These are phyloP conservation scores for Alnus glutinosa DNA, from an alignment of 306 rosid species.

Conservation along the genomic window DNA sequence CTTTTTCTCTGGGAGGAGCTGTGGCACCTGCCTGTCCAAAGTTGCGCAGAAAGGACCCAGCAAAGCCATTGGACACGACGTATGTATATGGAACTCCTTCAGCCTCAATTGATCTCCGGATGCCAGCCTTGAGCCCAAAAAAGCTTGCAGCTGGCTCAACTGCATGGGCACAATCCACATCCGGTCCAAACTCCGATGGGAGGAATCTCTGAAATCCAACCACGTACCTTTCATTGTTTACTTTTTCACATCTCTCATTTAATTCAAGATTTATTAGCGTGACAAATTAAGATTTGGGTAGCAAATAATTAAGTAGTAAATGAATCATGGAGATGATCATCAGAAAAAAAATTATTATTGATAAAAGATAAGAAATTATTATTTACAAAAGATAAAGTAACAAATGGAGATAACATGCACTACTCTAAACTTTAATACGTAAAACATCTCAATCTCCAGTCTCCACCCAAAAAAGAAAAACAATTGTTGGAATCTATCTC, in stretches of 20 bases:
- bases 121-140: neutral
- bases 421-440: too few relatives aligned
- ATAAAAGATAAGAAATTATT: too few relatives aligned
- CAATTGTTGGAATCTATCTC: too few relatives aligned
- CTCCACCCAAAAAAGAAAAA: too few relatives aligned
- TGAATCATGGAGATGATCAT: too few relatives aligned
- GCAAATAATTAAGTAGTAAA: too few relatives aligned
- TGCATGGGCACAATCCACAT: conserved; percentile 40
- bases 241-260: neutral
- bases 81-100: conserved; percentile 40
- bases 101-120: conserved; percentile 33
- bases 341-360: too few relatives aligned
- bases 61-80: conserved; percentile 22
- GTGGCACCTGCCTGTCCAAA: conserved; percentile 30
- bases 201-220: conserved; percentile 33
- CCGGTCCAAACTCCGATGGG: conserved; percentile 50
- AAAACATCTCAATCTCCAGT: too few relatives aligned
- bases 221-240: neutral
- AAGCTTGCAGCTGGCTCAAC: conserved; percentile 22
- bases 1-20: conserved; percentile 47
- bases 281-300: too few relatives aligned
- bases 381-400: too few relatives aligned
- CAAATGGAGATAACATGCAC: too few relatives aligned
- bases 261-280: too few relatives aligned
- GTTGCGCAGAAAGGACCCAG: conserved; percentile 29